phyloP scores from a whole-genome alignment of 352 stramenopile species.

The Globisporangium cederbergense region DNA sequence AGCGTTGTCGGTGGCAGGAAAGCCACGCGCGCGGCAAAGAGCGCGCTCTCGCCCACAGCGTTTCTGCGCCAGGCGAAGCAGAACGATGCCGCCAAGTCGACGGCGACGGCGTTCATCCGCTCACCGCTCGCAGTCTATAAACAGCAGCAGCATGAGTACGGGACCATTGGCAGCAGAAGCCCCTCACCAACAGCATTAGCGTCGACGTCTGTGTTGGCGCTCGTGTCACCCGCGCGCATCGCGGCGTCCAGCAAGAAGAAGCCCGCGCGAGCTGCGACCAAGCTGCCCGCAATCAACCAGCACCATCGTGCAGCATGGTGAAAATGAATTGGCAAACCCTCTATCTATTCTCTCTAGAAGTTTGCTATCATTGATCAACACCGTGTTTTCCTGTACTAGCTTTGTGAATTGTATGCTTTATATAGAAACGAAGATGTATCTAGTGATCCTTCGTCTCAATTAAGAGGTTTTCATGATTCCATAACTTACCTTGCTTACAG shows the following conservation, averaged over 20 bases:
- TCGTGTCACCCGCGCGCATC: constrained; percentile 3
- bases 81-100: neutral
- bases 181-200: neutral
- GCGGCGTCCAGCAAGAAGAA: constrained; percentile 3
- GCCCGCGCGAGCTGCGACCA: neutral
- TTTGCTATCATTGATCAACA: neutral
- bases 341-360: neutral
- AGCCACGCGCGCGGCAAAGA: constrained; percentile 5
- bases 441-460: neutral
- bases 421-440: neutral
- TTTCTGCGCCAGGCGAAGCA: constrained; percentile 32
- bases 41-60: constrained; percentile 43
- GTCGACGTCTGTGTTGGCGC: constrained; percentile 1
- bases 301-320: neutral
- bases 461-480: neutral
- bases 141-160: constrained; percentile 4
- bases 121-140: constrained; percentile 20
- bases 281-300: constrained; percentile 13
- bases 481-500: neutral
- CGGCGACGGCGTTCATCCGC: constrained; percentile 10
- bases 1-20: neutral
- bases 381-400: neutral
- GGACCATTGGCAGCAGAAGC: neutral
- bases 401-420: neutral
- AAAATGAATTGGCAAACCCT: neutral